Evolutionary conservation across 345 rosid genomes (phyloP).

Genomic region (Nasturtium officinale): DNA sequence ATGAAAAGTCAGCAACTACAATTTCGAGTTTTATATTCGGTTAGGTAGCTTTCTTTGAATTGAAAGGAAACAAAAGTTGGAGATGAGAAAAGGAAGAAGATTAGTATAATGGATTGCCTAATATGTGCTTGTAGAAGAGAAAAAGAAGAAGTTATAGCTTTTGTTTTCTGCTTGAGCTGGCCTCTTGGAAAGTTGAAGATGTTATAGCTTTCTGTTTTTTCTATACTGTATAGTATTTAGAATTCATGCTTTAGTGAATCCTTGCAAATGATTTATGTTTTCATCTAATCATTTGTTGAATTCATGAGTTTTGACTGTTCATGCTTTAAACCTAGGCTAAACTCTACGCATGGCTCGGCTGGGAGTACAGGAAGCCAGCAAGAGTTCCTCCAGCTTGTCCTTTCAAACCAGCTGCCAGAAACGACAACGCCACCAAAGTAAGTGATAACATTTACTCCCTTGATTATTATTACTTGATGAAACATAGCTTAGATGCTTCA

Average conservation of each 20-base stretch:
- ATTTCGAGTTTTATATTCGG: not conserved
- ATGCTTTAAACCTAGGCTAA: constrained; percentile 54
- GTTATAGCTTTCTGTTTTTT: too few species aligned
- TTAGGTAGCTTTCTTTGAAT: too few species aligned
- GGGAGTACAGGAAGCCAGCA: constrained; percentile 94
- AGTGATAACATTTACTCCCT: constrained; percentile 23
- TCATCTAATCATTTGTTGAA: not conserved
- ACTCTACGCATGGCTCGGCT: constrained; percentile 70
- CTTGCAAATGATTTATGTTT: not conserved
- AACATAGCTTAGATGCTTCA: not conserved
- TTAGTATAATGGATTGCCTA: not conserved
- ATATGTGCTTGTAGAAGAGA: not conserved
- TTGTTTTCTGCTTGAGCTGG: constrained; percentile 11
- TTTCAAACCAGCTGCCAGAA: constrained; percentile 57
- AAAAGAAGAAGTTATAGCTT: not conserved
- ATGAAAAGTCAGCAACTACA: not conserved
- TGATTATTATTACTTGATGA: not conserved
- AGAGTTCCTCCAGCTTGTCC: constrained; percentile 90
- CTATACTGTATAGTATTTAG: too few species aligned
- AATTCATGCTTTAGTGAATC: constrained; percentile 13
- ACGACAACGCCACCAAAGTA: constrained; percentile 51
- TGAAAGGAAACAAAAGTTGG: too few species aligned
- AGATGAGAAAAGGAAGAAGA: not conserved
- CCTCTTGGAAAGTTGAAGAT: constrained; percentile 16
- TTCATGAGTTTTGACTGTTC: not conserved